A percentile compares a stretch with the other conserved stretches of the same genome.
These are phyloP conservation scores for Camellia oleifera DNA, from an alignment of 179 eudicot genomes.

Conservation along the genomic window DNA sequence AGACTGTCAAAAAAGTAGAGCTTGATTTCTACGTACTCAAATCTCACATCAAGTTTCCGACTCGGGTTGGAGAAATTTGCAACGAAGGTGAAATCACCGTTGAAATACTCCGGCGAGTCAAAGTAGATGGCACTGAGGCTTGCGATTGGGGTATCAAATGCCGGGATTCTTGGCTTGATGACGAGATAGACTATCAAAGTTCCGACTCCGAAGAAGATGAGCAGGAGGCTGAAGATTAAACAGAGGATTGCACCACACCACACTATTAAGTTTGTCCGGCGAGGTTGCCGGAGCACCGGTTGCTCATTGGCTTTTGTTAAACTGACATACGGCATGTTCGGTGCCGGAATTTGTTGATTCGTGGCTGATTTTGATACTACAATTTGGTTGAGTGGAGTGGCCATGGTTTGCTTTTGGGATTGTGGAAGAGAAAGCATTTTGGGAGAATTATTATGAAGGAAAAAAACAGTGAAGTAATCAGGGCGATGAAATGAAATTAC, in stretches of 20 bases:
- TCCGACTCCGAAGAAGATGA: constrained; percentile 64
- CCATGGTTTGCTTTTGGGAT: constrained; percentile 16
- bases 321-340: constrained; percentile 9
- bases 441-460: constrained; percentile 7
- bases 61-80: constrained; percentile 85
- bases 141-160: constrained; percentile 64
- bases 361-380: constrained; percentile 31
- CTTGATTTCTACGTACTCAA: constrained; percentile 41
- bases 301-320: constrained; percentile 30
- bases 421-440: constrained; percentile 24
- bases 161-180: constrained; percentile 57
- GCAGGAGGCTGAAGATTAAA: constrained; percentile 54
- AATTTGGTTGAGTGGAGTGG: constrained; percentile 28
- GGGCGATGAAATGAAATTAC: constrained; percentile 8
- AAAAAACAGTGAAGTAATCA: constrained; percentile 2
- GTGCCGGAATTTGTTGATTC: constrained; percentile 16
- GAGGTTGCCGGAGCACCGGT: constrained; percentile 42
- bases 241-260: constrained; percentile 80
- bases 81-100: constrained; percentile 49
- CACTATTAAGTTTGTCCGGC: constrained; percentile 57
- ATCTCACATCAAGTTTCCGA: constrained; percentile 49
- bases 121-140: constrained; percentile 55
- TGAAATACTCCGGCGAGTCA: constrained; percentile 56
- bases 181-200: constrained; percentile 51
- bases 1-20: constrained; percentile 55